These are phyloP conservation scores for Sarocladium kiliense DNA, from an alignment of 2,329 filamentous ascomycete species.

Conservation along the genomic window DNA sequence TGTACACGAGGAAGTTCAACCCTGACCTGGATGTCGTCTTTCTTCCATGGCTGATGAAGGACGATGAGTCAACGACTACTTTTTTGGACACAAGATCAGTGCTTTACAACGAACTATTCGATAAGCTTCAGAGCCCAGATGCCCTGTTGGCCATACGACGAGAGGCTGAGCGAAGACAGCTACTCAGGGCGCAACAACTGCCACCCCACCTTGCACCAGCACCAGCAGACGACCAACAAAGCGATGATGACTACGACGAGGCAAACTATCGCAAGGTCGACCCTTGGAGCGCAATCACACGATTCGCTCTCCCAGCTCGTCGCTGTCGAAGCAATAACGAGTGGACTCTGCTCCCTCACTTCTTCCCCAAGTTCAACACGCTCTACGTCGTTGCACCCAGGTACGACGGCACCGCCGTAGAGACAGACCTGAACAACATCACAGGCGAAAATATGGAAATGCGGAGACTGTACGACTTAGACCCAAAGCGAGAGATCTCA, in stretches of 20 bases:
- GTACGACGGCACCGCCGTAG: background rate
- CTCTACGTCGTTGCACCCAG: background rate
- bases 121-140: background rate
- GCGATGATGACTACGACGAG: background rate
- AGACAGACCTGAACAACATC: background rate
- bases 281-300: background rate
- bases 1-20: background rate
- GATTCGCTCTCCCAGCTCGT: background rate
- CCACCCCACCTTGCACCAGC: too few relatives aligned
- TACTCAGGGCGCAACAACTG: background rate
- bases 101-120: slow-evolving; percentile 2
- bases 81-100: background rate
- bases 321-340: background rate
- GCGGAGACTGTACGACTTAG: background rate
- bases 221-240: background rate
- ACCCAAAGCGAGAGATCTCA: background rate
- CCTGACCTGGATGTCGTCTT: background rate
- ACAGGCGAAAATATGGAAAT: background rate
- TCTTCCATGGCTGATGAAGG: slow-evolving; percentile 2
- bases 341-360: slow-evolving; percentile 3
- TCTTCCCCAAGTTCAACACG: slow-evolving; percentile 1
- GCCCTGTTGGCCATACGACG: background rate
- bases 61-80: background rate
- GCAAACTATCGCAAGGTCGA: slow-evolving; percentile 1
- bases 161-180: background rate